Evolutionary conservation across 2,329 filamentous ascomycete species (phyloP).

Genomic region (Pseudogymnoascus sp.): DNA sequence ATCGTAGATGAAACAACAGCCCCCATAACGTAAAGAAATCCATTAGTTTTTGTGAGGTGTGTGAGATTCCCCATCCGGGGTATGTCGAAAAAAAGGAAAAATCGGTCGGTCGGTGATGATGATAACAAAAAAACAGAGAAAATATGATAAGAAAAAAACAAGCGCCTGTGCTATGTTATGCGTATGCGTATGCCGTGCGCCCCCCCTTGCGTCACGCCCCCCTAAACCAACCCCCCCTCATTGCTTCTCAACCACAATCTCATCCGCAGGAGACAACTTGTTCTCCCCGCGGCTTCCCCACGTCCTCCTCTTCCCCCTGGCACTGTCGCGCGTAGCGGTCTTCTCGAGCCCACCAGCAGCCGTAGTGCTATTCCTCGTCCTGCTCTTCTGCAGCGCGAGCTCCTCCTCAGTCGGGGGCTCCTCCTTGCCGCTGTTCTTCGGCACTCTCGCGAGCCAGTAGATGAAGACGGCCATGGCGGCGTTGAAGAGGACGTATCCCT

Average conservation of each 20-base stretch:
- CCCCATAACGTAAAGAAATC: background rate
- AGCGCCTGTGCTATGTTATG: constrained; percentile 6
- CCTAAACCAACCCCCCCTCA: background rate
- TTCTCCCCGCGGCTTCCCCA: background rate
- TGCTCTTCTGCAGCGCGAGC: constrained; percentile 5
- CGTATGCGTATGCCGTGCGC: background rate
- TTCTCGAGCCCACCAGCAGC: background rate
- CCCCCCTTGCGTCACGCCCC: background rate
- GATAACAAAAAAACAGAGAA: background rate
- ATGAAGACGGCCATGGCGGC: constrained; percentile 42
- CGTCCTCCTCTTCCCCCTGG: background rate
- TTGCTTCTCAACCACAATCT: background rate
- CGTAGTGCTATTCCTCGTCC: background rate
- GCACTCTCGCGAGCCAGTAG: constrained; percentile 44
- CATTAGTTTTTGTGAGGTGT: constrained; percentile 2
- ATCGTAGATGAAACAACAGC: background rate
- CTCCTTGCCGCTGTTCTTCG: constrained; percentile 28
- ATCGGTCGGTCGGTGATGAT: background rate
- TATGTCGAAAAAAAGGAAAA: background rate
- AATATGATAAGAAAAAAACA: background rate
- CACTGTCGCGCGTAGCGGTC: background rate
- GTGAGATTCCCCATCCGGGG: background rate
- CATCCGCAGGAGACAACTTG: background rate
- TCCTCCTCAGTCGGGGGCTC: constrained; percentile 4
- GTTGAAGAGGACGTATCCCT: constrained; percentile 49